Evolutionary conservation across 139 green algal species (phyloP).

Genomic region (Raphidocelis subcapitata): DNA sequence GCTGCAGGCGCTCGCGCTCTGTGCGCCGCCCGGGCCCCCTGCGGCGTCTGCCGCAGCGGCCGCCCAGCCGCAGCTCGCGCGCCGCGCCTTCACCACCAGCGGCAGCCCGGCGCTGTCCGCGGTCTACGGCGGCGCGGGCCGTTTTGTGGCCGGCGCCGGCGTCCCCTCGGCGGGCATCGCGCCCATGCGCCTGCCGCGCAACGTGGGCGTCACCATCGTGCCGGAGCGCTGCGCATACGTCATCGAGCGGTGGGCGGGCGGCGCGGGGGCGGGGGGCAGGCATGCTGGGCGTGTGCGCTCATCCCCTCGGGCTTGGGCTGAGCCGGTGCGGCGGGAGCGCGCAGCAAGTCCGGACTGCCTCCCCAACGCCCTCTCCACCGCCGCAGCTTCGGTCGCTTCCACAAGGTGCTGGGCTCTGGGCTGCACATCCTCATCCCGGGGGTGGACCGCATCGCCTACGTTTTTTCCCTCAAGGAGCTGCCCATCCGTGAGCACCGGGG

Average conservation of each 20-base stretch:
- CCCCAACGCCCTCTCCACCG: not conserved
- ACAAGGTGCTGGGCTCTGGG: slow-evolving; percentile 60
- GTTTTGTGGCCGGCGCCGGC: too few species aligned
- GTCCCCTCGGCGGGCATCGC: not conserved
- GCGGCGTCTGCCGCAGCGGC: too few species aligned
- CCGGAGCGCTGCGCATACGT: slow-evolving; percentile 83
- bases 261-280: too few species aligned
- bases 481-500: slow-evolving; percentile 61
- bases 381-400: too few species aligned
- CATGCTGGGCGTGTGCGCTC: too few species aligned
- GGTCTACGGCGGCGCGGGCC: too few species aligned
- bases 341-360: not conserved
- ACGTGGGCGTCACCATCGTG: slow-evolving; percentile 68
- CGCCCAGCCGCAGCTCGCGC: too few species aligned
- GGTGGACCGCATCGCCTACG: slow-evolving; percentile 85
- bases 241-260: slow-evolving; percentile 62
- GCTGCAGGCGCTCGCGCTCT: too few species aligned
- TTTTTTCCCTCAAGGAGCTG: slow-evolving; percentile 88
- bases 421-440: slow-evolving; percentile 95
- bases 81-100: too few species aligned
- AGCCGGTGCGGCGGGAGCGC: not conserved
- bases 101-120: too few species aligned
- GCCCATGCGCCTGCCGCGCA: not conserved
- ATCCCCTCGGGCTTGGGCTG: too few species aligned
- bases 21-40: too few species aligned